These are phyloP conservation scores for Penicillium odoratum DNA, from an alignment of 495 filamentous ascomycete species.

Conservation along the genomic window DNA sequence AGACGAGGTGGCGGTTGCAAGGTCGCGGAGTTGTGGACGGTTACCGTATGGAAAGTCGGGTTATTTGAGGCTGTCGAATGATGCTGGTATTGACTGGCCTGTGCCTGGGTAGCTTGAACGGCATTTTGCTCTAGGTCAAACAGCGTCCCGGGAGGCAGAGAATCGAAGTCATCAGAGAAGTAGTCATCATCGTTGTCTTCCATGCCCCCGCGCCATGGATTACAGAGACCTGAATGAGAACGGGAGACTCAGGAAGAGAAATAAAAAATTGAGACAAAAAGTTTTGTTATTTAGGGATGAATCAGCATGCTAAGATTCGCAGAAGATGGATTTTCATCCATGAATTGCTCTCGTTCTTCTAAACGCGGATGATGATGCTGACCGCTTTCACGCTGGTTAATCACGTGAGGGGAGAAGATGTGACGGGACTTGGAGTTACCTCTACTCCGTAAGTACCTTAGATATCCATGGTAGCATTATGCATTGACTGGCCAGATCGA, in stretches of 20 bases:
- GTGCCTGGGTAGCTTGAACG: constrained; percentile 49
- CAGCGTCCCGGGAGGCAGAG: constrained; percentile 52
- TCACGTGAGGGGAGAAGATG: not conserved
- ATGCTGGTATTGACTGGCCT: constrained; percentile 18
- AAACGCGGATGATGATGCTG: constrained; percentile 11
- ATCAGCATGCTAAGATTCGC: constrained; percentile 1
- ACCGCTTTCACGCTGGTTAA: constrained; percentile 6
- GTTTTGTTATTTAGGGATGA: not conserved
- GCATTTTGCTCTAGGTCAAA: constrained; percentile 57
- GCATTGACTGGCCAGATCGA: not conserved
- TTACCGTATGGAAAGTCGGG: constrained; percentile 7
- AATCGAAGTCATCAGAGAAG: constrained; percentile 66
- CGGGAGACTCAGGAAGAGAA: not conserved
- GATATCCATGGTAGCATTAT: not conserved
- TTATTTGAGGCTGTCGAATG: constrained; percentile 3
- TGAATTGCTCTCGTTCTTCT: not conserved
- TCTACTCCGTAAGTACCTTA: not conserved
- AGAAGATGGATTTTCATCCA: not conserved
- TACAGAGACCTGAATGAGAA: constrained; percentile 9
- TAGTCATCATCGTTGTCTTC: constrained; percentile 61
- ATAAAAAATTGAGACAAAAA: not conserved
- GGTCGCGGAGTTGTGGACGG: constrained; percentile 16
- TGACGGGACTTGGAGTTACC: not conserved
- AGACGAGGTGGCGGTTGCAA: constrained; percentile 33
- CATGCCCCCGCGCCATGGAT: constrained; percentile 58